Evolutionary conservation across 2,329 filamentous ascomycete genomes (phyloP).

Genomic region (Sporothrix sp.): DNA sequence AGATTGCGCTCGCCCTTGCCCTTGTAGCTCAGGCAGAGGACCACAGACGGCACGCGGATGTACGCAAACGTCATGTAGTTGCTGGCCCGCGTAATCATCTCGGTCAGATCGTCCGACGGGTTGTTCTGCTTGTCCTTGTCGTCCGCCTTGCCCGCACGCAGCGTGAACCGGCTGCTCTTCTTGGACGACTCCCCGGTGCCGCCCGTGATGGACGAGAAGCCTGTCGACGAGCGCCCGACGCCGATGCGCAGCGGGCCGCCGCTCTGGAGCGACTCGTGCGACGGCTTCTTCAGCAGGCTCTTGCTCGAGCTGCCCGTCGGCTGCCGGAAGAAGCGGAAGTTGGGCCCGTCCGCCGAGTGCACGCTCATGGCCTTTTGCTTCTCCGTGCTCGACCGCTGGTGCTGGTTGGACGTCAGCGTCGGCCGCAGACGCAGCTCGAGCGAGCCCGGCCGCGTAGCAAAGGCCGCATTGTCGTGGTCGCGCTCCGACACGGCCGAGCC

Average conservation of each 20-base stretch:
- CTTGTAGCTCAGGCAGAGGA: conserved; percentile 92
- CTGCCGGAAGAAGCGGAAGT: conserved; percentile 43
- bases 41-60: conserved; percentile 89
- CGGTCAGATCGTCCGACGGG: conserved; percentile 73
- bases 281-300: conserved; percentile 39
- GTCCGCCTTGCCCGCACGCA: conserved; percentile 37
- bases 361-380: conserved; percentile 41
- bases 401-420: conserved; percentile 53
- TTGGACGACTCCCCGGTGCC: conserved; percentile 27
- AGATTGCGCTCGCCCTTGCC: conserved; percentile 92
- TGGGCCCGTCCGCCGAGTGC: conserved; percentile 38
- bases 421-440: conserved; percentile 76
- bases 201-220: conserved; percentile 26
- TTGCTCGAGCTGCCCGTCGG: conserved; percentile 21
- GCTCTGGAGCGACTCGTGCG: conserved; percentile 45
- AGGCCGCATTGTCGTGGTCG: conserved; percentile 34
- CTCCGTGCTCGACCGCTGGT: conserved; percentile 27
- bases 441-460: conserved; percentile 57
- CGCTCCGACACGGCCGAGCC: conserved; percentile 18
- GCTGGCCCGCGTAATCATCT: conserved; percentile 91
- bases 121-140: conserved; percentile 33
- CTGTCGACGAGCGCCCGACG: conserved; percentile 38
- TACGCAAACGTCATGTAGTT: conserved; percentile 97
- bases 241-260: conserved; percentile 33
- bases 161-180: conserved; percentile 45